Conservation (phyloP, 306 rosid species). For the Cotoneaster glaucophyllus region DNA sequence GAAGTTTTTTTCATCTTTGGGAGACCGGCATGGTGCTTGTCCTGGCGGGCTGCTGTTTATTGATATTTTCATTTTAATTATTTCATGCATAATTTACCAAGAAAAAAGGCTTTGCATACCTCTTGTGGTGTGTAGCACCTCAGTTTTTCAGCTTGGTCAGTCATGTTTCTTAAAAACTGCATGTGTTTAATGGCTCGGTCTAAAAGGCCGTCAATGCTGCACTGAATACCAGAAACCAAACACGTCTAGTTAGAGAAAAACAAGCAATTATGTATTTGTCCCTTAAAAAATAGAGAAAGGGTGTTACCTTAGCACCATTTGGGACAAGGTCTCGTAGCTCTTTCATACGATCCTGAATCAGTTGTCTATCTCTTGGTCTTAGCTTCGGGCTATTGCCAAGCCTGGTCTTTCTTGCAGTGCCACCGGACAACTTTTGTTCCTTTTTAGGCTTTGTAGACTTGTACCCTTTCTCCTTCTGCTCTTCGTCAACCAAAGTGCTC, state of each 20-base stretch:
- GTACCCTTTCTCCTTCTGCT: slow-evolving; percentile 15
- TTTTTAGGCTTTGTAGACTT: slow-evolving; percentile 15
- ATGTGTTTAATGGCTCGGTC: slow-evolving; percentile 76
- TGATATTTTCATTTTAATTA: too few species aligned
- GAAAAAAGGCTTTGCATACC: slow-evolving; percentile 29
- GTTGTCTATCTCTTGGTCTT: slow-evolving; percentile 85
- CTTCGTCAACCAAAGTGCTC: slow-evolving; percentile 28
- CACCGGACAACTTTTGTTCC: slow-evolving; percentile 32
- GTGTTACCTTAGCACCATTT: slow-evolving; percentile 64
- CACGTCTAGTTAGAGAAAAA: slow-evolving; percentile 1
- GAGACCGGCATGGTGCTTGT: too few species aligned
- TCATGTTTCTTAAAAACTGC: slow-evolving; percentile 52
- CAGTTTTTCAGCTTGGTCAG: slow-evolving; percentile 66
- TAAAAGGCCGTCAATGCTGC: slow-evolving; percentile 87
- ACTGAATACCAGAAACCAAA: slow-evolving; percentile 36
- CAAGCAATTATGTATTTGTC: neutral
- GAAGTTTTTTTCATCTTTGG: neutral
- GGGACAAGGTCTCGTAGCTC: slow-evolving; percentile 90
- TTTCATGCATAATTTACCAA: too few species aligned
- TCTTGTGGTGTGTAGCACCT: slow-evolving; percentile 28
- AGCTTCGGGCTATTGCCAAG: slow-evolving; percentile 35
- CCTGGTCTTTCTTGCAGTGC: slow-evolving; percentile 33
- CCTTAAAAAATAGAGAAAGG: neutral
- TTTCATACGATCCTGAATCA: slow-evolving; percentile 87
- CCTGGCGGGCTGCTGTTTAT: too few species aligned